Evolutionary conservation across 2,329 filamentous ascomycete genomes (phyloP).

Genomic region (Macroventuria anomochaeta): DNA sequence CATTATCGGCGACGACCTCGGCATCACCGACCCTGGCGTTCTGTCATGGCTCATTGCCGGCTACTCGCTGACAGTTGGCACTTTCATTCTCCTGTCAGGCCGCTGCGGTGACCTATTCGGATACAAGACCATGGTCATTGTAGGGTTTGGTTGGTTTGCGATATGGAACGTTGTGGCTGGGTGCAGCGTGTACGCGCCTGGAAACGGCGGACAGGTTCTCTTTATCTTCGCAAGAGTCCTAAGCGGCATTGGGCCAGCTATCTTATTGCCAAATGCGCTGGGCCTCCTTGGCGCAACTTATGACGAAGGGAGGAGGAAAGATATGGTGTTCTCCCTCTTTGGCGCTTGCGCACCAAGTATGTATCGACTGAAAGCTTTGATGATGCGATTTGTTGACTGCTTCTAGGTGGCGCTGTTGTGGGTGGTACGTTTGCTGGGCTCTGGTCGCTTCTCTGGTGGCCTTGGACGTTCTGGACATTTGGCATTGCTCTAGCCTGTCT

Average conservation of each 20-base stretch:
- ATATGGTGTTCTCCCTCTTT: conserved; percentile 64
- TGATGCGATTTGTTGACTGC: conserved; percentile 1
- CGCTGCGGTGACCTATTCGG: conserved; percentile 60
- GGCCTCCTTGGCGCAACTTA: conserved; percentile 67
- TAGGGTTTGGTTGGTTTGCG: conserved; percentile 59
- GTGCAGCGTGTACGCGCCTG: conserved; percentile 48
- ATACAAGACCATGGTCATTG: conserved; percentile 57
- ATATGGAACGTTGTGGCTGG: conserved; percentile 57
- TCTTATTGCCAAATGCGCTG: conserved; percentile 68
- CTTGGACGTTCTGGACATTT: conserved; percentile 59
- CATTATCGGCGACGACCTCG: conserved; percentile 52
- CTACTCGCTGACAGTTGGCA: conserved; percentile 58
- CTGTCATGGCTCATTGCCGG: conserved; percentile 58
- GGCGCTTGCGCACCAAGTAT: conserved; percentile 56
- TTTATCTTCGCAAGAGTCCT: conserved; percentile 49
- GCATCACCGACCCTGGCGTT: conserved; percentile 49
- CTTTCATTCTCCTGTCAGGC: conserved; percentile 59
- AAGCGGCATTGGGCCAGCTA: conserved; percentile 64
- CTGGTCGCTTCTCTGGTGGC: conserved; percentile 59
- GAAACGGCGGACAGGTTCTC: conserved; percentile 38
- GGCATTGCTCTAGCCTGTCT: conserved; percentile 49
- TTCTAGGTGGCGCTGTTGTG: conserved; percentile 47
- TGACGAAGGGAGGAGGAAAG: conserved; percentile 62
- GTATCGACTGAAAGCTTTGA: not conserved
- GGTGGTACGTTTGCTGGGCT: conserved; percentile 52